phyloP scores from a whole-genome alignment of 805 yeast genomes.

The Wickerhamiella occidentalis region DNA sequence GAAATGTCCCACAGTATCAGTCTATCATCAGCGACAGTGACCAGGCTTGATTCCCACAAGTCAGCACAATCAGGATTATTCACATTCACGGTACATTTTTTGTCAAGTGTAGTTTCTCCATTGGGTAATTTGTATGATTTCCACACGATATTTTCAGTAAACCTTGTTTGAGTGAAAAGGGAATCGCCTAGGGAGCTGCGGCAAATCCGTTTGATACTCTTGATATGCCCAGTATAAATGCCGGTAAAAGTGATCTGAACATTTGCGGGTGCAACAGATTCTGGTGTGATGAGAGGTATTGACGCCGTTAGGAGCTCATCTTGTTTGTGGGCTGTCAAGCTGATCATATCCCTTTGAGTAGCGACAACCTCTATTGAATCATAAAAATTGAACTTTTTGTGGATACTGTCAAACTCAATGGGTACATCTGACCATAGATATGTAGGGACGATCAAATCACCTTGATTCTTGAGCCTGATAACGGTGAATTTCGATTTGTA shows the following conservation, averaged over 20 bases:
- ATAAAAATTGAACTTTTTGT: not conserved
- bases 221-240: slow-evolving; percentile 75
- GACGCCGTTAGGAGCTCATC: not conserved
- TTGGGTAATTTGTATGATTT: slow-evolving; percentile 29
- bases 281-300: not conserved
- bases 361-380: not conserved
- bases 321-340: not conserved
- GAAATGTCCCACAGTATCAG: slow-evolving; percentile 54
- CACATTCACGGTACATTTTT: slow-evolving; percentile 34
- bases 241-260: not conserved
- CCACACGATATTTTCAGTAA: slow-evolving; percentile 55
- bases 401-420: not conserved
- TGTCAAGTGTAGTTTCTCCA: slow-evolving; percentile 29
- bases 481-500: not conserved
- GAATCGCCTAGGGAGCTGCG: slow-evolving; percentile 59
- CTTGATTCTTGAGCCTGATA: not conserved
- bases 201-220: slow-evolving; percentile 55
- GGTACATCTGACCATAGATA: not conserved
- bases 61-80: slow-evolving; percentile 38
- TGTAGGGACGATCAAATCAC: not conserved
- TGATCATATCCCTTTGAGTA: not conserved
- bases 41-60: slow-evolving; percentile 34
- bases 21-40: slow-evolving; percentile 34
- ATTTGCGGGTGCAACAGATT: not conserved
- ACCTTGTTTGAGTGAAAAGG: slow-evolving; percentile 46